Conservation (phyloP, 768 basidiomycete species). For the Phanerochaete carnosa region DNA sequence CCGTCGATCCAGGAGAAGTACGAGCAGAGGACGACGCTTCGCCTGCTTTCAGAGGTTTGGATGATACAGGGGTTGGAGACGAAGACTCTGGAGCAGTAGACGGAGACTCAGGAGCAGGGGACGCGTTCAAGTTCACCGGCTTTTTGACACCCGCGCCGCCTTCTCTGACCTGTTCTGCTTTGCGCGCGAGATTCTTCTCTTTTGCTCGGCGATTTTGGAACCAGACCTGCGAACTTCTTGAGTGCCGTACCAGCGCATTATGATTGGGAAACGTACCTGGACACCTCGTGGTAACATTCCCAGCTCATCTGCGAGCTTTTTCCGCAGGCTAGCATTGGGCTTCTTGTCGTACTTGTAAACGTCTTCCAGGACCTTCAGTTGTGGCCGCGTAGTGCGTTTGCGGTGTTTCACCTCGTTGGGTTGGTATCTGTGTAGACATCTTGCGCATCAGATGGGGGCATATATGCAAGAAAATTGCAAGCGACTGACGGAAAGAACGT, state of each 20-base stretch:
- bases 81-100: not conserved
- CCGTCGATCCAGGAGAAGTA: not conserved
- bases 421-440: constrained; percentile 10
- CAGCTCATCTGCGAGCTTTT: constrained; percentile 75
- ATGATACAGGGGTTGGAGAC: not conserved
- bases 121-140: not conserved
- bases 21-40: not conserved
- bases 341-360: constrained; percentile 89
- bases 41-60: not conserved
- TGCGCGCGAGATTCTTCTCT: constrained; percentile 66
- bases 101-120: not conserved
- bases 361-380: constrained; percentile 86
- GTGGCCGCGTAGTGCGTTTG: constrained; percentile 82
- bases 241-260: not conserved
- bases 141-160: not conserved
- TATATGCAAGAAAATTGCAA: constrained; percentile 25
- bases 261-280: constrained; percentile 56
- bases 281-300: constrained; percentile 95
- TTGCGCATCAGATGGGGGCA: not conserved
- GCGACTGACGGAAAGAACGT: constrained; percentile 68
- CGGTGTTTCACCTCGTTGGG: constrained; percentile 94
- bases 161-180: constrained; percentile 25
- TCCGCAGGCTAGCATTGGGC: constrained; percentile 79
- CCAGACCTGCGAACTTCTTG: constrained; percentile 61
- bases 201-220: constrained; percentile 92